Evolutionary conservation across 2,329 filamentous ascomycete species (phyloP).

Genomic region (Neopestalotiopsis sp.): DNA sequence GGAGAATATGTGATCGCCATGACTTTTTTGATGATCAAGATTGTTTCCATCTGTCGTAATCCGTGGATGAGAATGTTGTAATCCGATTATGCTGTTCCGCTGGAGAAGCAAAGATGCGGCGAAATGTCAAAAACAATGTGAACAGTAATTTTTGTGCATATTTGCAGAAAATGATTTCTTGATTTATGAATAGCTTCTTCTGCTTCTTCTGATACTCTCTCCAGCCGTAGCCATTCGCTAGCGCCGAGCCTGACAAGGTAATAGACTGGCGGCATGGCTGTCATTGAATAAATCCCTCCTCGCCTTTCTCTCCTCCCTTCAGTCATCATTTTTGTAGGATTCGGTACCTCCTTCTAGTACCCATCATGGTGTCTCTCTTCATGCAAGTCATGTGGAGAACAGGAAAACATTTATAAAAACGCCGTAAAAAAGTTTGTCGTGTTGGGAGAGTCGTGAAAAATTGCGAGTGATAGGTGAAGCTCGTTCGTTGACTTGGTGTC

Average conservation of each 20-base stretch:
- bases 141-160: too few species aligned
- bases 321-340: not conserved
- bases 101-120: too few species aligned
- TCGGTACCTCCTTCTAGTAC: not conserved
- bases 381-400: not conserved
- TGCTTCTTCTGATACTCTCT: not conserved
- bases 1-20: too few species aligned
- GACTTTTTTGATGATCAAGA: too few species aligned
- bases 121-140: too few species aligned
- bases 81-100: too few species aligned
- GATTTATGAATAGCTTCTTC: conserved; percentile 9
- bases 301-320: not conserved
- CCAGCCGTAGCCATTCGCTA: conserved; percentile 8
- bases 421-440: not conserved
- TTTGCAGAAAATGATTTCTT: not conserved
- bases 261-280: conserved; percentile 14
- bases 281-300: not conserved
- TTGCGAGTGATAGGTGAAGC: not conserved
- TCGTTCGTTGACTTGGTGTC: not conserved
- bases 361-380: not conserved
- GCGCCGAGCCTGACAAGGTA: not conserved
- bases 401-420: not conserved
- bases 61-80: too few species aligned
- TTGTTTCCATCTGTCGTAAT: too few species aligned
- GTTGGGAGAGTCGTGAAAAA: conserved; percentile 5